phyloP scores from a whole-genome alignment of 495 filamentous ascomycete genomes.

The Pyrenula massariospora region DNA sequence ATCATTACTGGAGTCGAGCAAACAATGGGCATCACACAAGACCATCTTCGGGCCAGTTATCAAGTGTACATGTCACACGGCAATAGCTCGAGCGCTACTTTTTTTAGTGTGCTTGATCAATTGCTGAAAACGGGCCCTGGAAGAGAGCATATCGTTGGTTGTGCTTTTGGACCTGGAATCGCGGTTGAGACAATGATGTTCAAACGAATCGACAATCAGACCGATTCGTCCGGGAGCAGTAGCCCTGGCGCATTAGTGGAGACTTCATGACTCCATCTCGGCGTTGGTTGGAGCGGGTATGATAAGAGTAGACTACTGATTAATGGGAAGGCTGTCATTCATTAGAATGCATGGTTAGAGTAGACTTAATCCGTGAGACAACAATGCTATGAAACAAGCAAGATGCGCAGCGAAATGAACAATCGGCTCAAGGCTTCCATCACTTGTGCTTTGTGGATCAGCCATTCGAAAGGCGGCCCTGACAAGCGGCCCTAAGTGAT shows the following conservation, averaged over 20 bases:
- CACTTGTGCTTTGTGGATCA: neutral
- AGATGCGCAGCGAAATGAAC: neutral
- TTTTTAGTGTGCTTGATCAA: conserved; percentile 47
- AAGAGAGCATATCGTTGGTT: conserved; percentile 47
- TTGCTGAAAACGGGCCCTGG: conserved; percentile 38
- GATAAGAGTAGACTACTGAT: neutral
- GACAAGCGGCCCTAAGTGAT: conserved; percentile 19
- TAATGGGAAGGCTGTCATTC: too few species aligned
- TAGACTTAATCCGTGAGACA: neutral
- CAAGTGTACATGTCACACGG: conserved; percentile 53
- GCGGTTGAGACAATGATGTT: conserved; percentile 51
- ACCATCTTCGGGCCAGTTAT: conserved; percentile 49
- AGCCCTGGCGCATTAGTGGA: neutral
- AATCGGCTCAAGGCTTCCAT: neutral
- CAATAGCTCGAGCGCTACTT: conserved; percentile 49
- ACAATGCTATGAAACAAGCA: neutral
- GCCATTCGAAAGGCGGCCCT: conserved; percentile 9
- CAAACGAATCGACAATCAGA: conserved; percentile 1
- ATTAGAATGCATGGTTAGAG: neutral
- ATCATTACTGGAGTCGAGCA: conserved; percentile 50
- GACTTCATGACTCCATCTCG: neutral
- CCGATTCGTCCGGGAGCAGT: neutral
- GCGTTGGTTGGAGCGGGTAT: neutral
- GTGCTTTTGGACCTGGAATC: conserved; percentile 56
- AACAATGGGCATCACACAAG: conserved; percentile 36